Evolutionary conservation across 2,329 filamentous ascomycete genomes (phyloP), one percentile per base, ranked within the genome.

Genomic region (Nigrospora osmanthi): DNA sequence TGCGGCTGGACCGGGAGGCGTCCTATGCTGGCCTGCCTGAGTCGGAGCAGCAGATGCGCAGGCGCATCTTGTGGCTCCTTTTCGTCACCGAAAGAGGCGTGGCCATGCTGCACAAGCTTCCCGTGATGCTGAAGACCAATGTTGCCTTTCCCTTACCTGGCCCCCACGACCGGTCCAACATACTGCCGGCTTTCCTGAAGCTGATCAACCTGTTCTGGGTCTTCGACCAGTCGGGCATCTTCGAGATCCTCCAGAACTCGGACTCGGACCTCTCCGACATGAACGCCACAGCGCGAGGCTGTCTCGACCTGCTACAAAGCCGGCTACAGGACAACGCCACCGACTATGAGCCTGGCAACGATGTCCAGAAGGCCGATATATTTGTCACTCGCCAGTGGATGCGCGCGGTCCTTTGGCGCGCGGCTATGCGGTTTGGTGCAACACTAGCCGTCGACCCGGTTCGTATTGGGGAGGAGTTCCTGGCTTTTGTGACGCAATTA

Each of bases 71-170:
- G 12, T 75, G 70, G 69, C 49, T 75, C 1, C 53, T 75, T 0
- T 75, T 73, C 46, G 65, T 75, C 12, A 76, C 72, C 0, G 73
- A 71, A 47, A 55, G 71, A 33, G 72, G 72, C 6, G 72, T 76
- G 6, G 69, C 70, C 12, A 66, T 75, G 48, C 62, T 76, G 13
- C 71, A 76, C 51, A 69, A 71, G 41, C 60, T 75, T 0, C 72
- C 72, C 1, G 64, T 71, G 3, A 60, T 72, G 2, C 52, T 75
- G 13, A 66, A 62, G 41, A 65, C 65, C 2, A 68, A 69, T 15
- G 57, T 59, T 13, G 54, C 55, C 45, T 66, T 64, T 33, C 70
- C 56, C 23, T 62, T 54, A 7, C 57, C 63, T 6, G 62, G 57
- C 49, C 57, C 57, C 6, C 63, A 70, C 19, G 68, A 71, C 38